These are phyloP conservation scores for Diutina ranongensis DNA, from an alignment of 1,139 yeast genomes.

Conservation along the genomic window DNA sequence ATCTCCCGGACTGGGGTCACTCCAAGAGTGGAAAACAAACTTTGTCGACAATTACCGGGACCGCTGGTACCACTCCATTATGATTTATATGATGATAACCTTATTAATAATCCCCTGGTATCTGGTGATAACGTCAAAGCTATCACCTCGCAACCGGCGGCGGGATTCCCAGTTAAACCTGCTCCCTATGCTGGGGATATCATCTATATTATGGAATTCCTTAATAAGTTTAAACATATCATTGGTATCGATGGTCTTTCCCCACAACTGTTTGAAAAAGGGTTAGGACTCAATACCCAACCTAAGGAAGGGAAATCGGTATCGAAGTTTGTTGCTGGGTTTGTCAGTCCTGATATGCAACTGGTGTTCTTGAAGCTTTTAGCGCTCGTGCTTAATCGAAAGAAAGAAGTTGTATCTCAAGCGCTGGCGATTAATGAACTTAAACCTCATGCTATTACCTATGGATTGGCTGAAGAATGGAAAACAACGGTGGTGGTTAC, in stretches of 20 bases:
- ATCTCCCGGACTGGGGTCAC: conserved; percentile 1
- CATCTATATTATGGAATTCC: conserved; percentile 10
- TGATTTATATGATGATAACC: conserved; percentile 28
- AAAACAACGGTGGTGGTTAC: background rate
- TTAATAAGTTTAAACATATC: conserved; percentile 9
- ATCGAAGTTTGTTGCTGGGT: background rate
- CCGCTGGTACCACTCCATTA: conserved; percentile 27
- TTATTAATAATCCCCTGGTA: conserved; percentile 12
- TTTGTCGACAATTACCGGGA: conserved; percentile 28
- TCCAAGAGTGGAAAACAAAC: conserved; percentile 13
- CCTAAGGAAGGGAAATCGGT: background rate
- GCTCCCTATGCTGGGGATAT: conserved; percentile 9
- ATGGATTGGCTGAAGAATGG: conserved; percentile 4
- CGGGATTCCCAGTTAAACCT: conserved; percentile 9
- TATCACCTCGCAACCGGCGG: conserved; percentile 13
- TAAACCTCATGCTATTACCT: background rate
- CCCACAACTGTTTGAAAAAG: conserved; percentile 11
- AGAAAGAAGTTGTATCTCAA: background rate
- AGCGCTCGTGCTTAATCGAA: conserved; percentile 1
- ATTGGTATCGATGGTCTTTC: conserved; percentile 9
- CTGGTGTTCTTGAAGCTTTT: conserved; percentile 1
- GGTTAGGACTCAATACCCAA: conserved; percentile 9
- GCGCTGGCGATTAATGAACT: conserved; percentile 2
- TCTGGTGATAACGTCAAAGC: conserved; percentile 11
- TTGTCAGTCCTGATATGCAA: background rate